Evolutionary conservation across 148 eudicot species (phyloP), one percentile per base, ranked within the genome.

Genomic region (Fagopyrum homotropicum): DNA sequence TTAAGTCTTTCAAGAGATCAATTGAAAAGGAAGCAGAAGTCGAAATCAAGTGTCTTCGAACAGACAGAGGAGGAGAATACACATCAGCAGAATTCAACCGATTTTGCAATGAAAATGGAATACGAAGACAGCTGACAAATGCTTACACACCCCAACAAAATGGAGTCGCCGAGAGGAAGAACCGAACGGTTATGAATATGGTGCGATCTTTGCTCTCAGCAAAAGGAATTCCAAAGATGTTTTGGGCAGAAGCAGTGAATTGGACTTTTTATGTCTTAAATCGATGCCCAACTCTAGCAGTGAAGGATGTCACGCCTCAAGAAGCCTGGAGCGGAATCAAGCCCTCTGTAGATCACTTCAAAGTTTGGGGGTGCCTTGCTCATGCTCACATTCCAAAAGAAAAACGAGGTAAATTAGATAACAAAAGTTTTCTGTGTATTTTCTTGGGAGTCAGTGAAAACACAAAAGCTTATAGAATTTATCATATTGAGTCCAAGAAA

Each of bases 81-180:
- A 80, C 17, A 7, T 77, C 54, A 5, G 5, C 0, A 2, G 74
- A 77, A 29, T 77, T 77, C 57, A 52, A 76, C 5, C 44, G 44
- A 10, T 77, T 45, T 9, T 80, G 74, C 19, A 29, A 76, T 35
- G 49, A 60, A 15, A 1, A 49, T 30, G 79, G 74, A 1, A 64
- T 72, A 9, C 26, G 59, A n/a, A 70, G 72, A 9, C 72, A 79
- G 35, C 51, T 79, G 0, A 79, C 72, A 19, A n/a, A 17, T 44
- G 55, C 50, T n/a, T 30, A 26, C 15, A 60, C 59, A 12, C 82
- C 74, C 2, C 57, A 76, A 59, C 83, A 81, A 52, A 81, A 81
- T 60, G 69, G 72, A 46, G 61, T 77, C 7, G 16, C 14, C 30
- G 76, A 73, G 45, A 5, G 66, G 45, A 50, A 52, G 44, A 74